Evolutionary conservation across 306 rosid genomes (phyloP).

Genomic region (Trifolium repens): DNA sequence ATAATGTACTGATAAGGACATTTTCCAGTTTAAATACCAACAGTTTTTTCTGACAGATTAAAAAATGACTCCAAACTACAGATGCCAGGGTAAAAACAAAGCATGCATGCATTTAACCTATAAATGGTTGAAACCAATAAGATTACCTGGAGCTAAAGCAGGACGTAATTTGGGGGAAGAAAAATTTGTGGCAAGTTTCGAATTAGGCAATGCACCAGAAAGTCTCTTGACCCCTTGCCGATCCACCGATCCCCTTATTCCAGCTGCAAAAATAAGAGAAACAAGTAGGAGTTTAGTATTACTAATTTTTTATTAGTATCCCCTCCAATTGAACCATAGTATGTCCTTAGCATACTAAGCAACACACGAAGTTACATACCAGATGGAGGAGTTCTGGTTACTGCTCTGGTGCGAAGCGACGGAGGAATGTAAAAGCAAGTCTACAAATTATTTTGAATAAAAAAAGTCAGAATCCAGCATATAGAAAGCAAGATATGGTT

Average conservation of each 20-base stretch:
- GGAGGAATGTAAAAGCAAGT: slow-evolving; percentile 92
- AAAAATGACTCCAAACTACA: slow-evolving; percentile 25
- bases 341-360: background rate
- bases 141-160: slow-evolving; percentile 68
- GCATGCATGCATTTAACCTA: background rate
- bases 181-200: slow-evolving; percentile 61
- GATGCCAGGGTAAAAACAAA: slow-evolving; percentile 11
- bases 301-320: slow-evolving; percentile 2
- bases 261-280: slow-evolving; percentile 50
- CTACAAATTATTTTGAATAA: slow-evolving; percentile 52
- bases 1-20: background rate
- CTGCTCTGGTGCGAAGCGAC: slow-evolving; percentile 74
- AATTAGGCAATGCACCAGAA: slow-evolving; percentile 59
- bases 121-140: slow-evolving; percentile 19
- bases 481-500: slow-evolving; percentile 17
- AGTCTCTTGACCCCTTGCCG: slow-evolving; percentile 62
- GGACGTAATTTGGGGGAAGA: slow-evolving; percentile 64
- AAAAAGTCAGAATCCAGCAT: background rate
- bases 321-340: slow-evolving; percentile 15
- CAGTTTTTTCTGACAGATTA: slow-evolving; percentile 24
- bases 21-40: slow-evolving; percentile 13
- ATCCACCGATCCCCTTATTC: slow-evolving; percentile 59
- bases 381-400: slow-evolving; percentile 78
- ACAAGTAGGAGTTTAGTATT: slow-evolving; percentile 19
- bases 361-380: slow-evolving; percentile 56